Evolutionary conservation across 768 basidiomycete genomes (phyloP).

Genomic region (Steccherinum ochraceum): DNA sequence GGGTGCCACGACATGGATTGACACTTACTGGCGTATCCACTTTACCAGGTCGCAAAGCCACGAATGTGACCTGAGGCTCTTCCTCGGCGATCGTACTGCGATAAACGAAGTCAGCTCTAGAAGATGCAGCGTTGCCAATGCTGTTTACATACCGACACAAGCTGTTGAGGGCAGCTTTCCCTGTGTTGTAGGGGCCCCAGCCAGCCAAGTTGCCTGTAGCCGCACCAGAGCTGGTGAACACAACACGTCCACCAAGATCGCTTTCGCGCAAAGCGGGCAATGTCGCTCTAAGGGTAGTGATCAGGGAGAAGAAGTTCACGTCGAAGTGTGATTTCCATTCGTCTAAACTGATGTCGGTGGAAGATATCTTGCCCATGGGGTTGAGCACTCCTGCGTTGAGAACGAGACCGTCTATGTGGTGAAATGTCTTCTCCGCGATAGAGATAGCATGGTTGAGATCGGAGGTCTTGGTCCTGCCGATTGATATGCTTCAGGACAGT

Average conservation of each 20-base stretch:
- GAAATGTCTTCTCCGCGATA: slow-evolving; percentile 45
- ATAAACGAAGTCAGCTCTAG: background rate
- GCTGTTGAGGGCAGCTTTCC: slow-evolving; percentile 88
- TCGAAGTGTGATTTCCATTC: slow-evolving; percentile 73
- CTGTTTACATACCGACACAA: slow-evolving; percentile 52
- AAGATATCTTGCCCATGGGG: slow-evolving; percentile 56
- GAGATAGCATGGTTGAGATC: slow-evolving; percentile 52
- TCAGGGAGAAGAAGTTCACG: slow-evolving; percentile 82
- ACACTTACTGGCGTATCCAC: slow-evolving; percentile 72
- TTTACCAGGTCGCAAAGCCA: slow-evolving; percentile 83
- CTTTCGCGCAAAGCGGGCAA: slow-evolving; percentile 67
- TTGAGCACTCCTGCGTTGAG: slow-evolving; percentile 81
- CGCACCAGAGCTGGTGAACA: slow-evolving; percentile 85
- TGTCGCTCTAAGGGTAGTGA: slow-evolving; percentile 59
- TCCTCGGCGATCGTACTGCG: slow-evolving; percentile 77
- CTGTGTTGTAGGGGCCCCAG: slow-evolving; percentile 80
- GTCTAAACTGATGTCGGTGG: slow-evolving; percentile 41
- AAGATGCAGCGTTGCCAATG: background rate
- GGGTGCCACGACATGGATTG: background rate
- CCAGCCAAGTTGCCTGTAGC: slow-evolving; percentile 58
- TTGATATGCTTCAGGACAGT: slow-evolving; percentile 1
- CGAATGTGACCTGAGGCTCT: slow-evolving; percentile 65
- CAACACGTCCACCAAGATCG: slow-evolving; percentile 51
- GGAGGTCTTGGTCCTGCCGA: slow-evolving; percentile 49
- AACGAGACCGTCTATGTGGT: slow-evolving; percentile 68